Conservation (phyloP, 805 yeast species). For the Candida peoriensis region DNA sequence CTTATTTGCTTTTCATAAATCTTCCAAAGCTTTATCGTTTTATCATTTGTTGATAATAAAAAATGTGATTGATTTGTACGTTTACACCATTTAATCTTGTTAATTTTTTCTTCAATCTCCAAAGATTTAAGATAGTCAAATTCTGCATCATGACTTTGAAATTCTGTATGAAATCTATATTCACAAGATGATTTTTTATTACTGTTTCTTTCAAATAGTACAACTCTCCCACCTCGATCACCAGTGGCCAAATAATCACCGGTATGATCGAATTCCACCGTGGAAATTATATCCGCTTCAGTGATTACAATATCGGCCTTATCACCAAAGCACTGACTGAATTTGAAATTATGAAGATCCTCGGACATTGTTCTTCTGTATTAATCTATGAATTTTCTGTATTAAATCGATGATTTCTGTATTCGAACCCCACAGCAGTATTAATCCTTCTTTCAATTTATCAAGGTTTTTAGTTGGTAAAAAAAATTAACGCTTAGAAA, state of each 20-base stretch:
- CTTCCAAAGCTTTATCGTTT: slow-evolving; percentile 98
- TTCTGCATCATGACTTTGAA: slow-evolving; percentile 98
- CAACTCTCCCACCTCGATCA: slow-evolving; percentile 97
- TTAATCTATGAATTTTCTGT: neutral
- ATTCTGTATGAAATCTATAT: slow-evolving; percentile 92
- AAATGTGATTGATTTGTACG: slow-evolving; percentile 88
- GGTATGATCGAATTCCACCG: slow-evolving; percentile 92
- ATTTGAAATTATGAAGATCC: slow-evolving; percentile 47
- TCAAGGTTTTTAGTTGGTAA: too few species aligned
- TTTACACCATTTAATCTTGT: slow-evolving; percentile 94
- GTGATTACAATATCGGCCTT: slow-evolving; percentile 96
- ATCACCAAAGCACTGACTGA: slow-evolving; percentile 98
- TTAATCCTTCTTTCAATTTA: too few species aligned
- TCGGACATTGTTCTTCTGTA: slow-evolving; percentile 21
- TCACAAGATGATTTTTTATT: slow-evolving; percentile 74
- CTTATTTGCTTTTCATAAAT: slow-evolving; percentile 86
- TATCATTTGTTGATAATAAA: slow-evolving; percentile 88
- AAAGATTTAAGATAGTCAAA: slow-evolving; percentile 93
- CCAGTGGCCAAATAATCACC: slow-evolving; percentile 98
- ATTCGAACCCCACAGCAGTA: too few species aligned
- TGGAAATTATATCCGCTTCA: slow-evolving; percentile 94
- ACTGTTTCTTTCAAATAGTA: slow-evolving; percentile 84
- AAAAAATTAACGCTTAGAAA: neutral
- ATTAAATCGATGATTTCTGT: neutral
- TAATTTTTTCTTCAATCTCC: slow-evolving; percentile 97